Conservation (phyloP, 164 flowering plant genomes). For the Dillenia suffruticosa region DNA sequence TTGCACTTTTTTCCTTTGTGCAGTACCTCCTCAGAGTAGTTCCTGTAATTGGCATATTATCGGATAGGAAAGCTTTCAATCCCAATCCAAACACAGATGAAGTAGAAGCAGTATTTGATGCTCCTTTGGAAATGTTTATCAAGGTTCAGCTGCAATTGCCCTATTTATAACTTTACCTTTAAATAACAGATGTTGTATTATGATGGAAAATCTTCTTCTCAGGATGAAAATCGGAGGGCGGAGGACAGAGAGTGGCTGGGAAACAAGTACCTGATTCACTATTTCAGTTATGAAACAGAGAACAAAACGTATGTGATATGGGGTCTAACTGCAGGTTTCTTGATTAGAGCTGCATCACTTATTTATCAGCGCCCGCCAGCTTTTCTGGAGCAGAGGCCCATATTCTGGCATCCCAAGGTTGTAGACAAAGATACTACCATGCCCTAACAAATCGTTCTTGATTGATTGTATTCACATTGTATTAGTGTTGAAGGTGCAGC, state of each 20-base stretch:
- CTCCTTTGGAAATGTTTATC: slow-evolving; percentile 92
- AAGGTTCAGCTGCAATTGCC: slow-evolving; percentile 39
- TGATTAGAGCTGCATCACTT: slow-evolving; percentile 82
- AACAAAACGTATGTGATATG: slow-evolving; percentile 60
- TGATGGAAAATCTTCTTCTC: slow-evolving; percentile 2
- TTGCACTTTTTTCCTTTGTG: slow-evolving; percentile 15
- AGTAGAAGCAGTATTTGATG: slow-evolving; percentile 82
- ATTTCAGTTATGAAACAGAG: slow-evolving; percentile 55
- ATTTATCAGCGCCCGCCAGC: slow-evolving; percentile 69
- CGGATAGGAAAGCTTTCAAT: slow-evolving; percentile 50
- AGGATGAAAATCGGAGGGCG: slow-evolving; percentile 69
- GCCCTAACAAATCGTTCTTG: slow-evolving; percentile 12
- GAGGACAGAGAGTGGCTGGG: slow-evolving; percentile 85
- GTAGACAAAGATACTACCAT: slow-evolving; percentile 22
- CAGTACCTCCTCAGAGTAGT: slow-evolving; percentile 72
- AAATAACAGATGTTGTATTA: no score
- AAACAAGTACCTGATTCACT: slow-evolving; percentile 58
- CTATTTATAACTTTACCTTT: no score
- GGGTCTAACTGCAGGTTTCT: slow-evolving; percentile 86
- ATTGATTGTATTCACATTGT: no score
- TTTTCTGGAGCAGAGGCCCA: slow-evolving; percentile 64
- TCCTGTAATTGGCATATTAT: slow-evolving; percentile 82
- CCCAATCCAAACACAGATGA: slow-evolving; percentile 67
- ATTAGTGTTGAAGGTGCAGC: no score
- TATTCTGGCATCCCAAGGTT: slow-evolving; percentile 34